A percentile compares a stretch with the other conserved stretches of the same genome.
Conservation (phyloP, 306 rosid genomes). For the Dalbergia cultrata region DNA sequence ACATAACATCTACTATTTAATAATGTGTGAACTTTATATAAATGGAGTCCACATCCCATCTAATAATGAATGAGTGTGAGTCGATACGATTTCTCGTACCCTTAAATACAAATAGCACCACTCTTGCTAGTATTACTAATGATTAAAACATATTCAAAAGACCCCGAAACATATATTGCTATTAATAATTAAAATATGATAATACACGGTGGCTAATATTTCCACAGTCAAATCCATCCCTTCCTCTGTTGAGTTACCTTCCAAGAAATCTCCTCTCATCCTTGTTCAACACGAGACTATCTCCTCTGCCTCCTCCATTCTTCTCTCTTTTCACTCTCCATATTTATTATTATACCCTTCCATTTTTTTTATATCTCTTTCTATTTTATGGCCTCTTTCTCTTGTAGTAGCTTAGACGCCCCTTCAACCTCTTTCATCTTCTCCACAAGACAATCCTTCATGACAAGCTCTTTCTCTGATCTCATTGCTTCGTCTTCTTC, state of each 20-base stretch:
- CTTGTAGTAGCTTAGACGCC: conserved; percentile 62
- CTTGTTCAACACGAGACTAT: conserved; percentile 59
- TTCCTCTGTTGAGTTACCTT: conserved; percentile 39
- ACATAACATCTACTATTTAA: no score
- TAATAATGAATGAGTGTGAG: no score
- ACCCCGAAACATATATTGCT: no score
- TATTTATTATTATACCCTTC: neutral
- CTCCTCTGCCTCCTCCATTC: conserved; percentile 35
- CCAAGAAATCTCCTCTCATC: conserved; percentile 52
- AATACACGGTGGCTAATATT: neutral
- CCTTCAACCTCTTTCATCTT: conserved; percentile 49
- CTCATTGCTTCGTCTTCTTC: conserved; percentile 60
- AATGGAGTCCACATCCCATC: no score
- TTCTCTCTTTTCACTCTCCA: neutral
- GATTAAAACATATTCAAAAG: no score
- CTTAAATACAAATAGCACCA: no score
- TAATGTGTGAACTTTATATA: no score
- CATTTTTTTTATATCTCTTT: neutral
- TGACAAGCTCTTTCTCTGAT: conserved; percentile 82
- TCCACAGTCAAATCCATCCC: neutral
- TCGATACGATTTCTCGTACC: no score
- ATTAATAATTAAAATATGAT: no score
- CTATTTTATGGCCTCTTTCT: conserved; percentile 55
- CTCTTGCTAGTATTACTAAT: no score
- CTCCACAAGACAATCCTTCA: conserved; percentile 46